Base-by-base conservation (phyloP, 371 early-diverging fungal genomes). In the Gilbertella persicaria region DNA sequence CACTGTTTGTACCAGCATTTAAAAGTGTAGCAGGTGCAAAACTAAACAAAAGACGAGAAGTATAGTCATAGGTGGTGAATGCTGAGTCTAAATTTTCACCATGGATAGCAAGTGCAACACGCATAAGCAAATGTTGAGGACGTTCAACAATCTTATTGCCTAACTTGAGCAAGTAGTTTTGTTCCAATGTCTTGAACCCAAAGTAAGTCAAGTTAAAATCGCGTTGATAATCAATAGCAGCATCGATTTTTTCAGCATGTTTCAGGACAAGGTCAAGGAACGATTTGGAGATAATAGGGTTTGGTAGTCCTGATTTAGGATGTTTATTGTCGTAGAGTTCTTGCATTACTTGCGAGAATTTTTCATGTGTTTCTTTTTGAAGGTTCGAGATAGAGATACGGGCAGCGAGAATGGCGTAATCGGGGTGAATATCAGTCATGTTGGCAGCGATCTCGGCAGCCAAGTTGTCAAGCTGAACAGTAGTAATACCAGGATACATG, bases 21-120 rank as follows among this genome's bases (percentile, higher is more conserved):
- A 96, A 96, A 28, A 98, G 82, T n/a, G 98, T 96, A 2, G 98
- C 96, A 14, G 89, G 91, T 21, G 95, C 97, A 65, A 95, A 95
- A 3, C 95, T 96, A 64, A 93, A 98, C 78, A 79, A 87, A 62
- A 88, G 85, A 50, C 85, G 79, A 16, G 92, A 92, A 78, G 97
- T 83, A 51, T 93, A 77, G 52, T 92, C 76, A 71, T 98, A 97
- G 0, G 96, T 92, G 64, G 95, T 87, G 54, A 94, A 86, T 17
- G 87, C 98, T 21, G 83, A 65, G 19, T 91, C 90, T 40, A 96
- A 80, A 69, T 96, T 90, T 9, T 82, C 82, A 47, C 88, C 89
- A 59, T 97, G 97, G 58, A 98, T 93, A 16, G 94, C 95, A 50
- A 97, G 81, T 40, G 95, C 84, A 10, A 95, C 96, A 52, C 98